phyloP scores from a whole-genome alignment of 176 grass and related monocot species.

The Aegilops tauschii region DNA sequence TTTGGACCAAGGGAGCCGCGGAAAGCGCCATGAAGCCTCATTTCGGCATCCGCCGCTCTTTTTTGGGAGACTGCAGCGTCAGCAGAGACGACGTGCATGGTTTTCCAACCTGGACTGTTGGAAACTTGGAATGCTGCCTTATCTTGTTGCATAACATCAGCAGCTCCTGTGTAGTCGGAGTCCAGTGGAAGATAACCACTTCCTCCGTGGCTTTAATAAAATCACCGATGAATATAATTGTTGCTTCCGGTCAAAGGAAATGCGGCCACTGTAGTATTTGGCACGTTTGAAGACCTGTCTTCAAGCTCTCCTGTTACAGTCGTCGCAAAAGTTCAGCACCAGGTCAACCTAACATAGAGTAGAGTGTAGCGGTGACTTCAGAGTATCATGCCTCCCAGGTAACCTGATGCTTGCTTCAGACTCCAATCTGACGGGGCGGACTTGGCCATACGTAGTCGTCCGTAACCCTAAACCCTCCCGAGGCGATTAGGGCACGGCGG shows the following conservation, averaged over 20 bases:
- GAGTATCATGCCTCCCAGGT: background rate
- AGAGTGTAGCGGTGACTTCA: background rate
- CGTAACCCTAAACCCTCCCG: too few relatives aligned
- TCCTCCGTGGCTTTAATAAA: background rate
- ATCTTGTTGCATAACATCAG: background rate
- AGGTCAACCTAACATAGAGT: background rate
- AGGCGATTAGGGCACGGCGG: too few relatives aligned
- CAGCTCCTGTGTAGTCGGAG: background rate
- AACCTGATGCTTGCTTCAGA: too few relatives aligned
- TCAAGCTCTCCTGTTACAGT: background rate
- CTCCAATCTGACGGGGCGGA: too few relatives aligned
- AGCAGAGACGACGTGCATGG: background rate
- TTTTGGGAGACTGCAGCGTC: background rate
- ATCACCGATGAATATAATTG: too few relatives aligned
- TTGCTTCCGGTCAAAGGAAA: background rate
- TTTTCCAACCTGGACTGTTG: background rate
- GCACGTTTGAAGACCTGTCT: background rate
- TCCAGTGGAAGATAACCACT: background rate
- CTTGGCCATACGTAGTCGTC: too few relatives aligned
- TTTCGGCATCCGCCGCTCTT: background rate
- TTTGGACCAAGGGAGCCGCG: background rate
- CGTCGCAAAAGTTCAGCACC: too few relatives aligned
- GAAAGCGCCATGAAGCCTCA: slow-evolving; percentile 13
- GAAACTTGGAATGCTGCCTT: background rate
- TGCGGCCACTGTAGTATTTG: background rate